Base-by-base conservation (phyloP, 2,329 filamentous ascomycete genomes). In the Cladosporium sp. region DNA sequence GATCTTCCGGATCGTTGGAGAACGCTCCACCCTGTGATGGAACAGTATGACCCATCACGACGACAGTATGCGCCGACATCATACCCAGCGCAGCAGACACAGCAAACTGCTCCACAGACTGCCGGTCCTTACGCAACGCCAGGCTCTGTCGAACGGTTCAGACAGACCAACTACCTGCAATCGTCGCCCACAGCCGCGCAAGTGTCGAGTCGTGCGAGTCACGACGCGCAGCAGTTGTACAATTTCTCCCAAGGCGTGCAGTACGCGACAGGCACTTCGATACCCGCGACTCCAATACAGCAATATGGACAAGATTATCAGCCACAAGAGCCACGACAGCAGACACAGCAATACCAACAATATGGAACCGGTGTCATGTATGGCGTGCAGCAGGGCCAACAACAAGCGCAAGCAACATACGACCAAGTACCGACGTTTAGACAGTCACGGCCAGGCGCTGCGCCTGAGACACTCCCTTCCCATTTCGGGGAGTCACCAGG, bases 351-450 rank as follows among this genome's bases (percentile, higher is more conserved):
- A 83, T 78, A 85, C 78, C 67, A 74, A 39, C 72, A 73, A 58
- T 85, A 85, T 66, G 78, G 85, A 55, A 77, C 83, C 56, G 83
- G 83, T 62, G 85, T 93, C 77, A 87, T 94, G 82, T 95, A 95
- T 78, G 87, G 86, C 76, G 87, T 92, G 68, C 78, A 81, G 75
- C 66, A 68, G 60, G 62, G 72, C 78, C 77, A 75, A 73, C 83
- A 77, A 79, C 40, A 44, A 19, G 15, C 22, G 6, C 40, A 45
- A 47, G 87, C 75, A 60, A 74, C 80, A 65, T 96, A 95, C 77
- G 89, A 93, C 74, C 78, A 84, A 70, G 84, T 86, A 71, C 82
- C 86, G 75, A 87, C 87, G 70, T 95, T 91, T 77, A 82, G 86
- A 69, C 78, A 85, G 65, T 45, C 36, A 19, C 86, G 88, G 78